Evolutionary conservation across 2,329 filamentous ascomycete species (phyloP).

Genomic region (Hymenoscyphus fraxineus): DNA sequence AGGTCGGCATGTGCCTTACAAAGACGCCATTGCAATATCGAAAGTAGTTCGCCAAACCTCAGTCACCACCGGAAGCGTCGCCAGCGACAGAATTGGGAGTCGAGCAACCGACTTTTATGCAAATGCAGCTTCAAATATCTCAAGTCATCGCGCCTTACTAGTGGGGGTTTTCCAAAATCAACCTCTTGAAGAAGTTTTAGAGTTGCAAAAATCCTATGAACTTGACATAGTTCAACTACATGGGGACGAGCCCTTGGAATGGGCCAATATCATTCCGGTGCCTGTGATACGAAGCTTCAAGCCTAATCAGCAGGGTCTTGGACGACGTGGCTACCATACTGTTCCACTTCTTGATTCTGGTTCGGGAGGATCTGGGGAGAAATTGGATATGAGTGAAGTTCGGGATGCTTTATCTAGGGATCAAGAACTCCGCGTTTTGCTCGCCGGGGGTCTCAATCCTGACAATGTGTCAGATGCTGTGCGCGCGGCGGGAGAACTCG

Average conservation of each 20-base stretch:
- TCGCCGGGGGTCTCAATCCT: constrained; percentile 81
- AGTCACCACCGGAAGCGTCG: constrained; percentile 25
- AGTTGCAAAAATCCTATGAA: constrained; percentile 69
- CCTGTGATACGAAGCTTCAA: constrained; percentile 86
- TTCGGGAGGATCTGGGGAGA: constrained; percentile 73
- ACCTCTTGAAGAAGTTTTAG: constrained; percentile 74
- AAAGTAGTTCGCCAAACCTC: constrained; percentile 60
- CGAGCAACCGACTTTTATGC: constrained; percentile 67
- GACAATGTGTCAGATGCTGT: constrained; percentile 72
- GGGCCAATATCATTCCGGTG: constrained; percentile 83
- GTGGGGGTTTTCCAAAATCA: constrained; percentile 96
- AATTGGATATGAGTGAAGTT: constrained; percentile 69
- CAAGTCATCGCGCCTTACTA: constrained; percentile 63
- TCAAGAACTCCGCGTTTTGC: constrained; percentile 65
- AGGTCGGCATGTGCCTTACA: constrained; percentile 73
- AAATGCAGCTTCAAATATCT: constrained; percentile 45
- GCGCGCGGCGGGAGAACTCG: constrained; percentile 55
- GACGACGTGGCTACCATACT: constrained; percentile 73
- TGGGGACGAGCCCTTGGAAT: constrained; percentile 87
- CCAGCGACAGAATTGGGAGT: constrained; percentile 27
- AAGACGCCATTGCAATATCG: constrained; percentile 78
- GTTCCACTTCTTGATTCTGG: constrained; percentile 85
- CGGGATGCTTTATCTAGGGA: constrained; percentile 64
- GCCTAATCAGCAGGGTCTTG: constrained; percentile 60
- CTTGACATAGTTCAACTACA: constrained; percentile 93